Conservation (phyloP, 2,329 filamentous ascomycete genomes). For the Cryphonectria naterciae region DNA sequence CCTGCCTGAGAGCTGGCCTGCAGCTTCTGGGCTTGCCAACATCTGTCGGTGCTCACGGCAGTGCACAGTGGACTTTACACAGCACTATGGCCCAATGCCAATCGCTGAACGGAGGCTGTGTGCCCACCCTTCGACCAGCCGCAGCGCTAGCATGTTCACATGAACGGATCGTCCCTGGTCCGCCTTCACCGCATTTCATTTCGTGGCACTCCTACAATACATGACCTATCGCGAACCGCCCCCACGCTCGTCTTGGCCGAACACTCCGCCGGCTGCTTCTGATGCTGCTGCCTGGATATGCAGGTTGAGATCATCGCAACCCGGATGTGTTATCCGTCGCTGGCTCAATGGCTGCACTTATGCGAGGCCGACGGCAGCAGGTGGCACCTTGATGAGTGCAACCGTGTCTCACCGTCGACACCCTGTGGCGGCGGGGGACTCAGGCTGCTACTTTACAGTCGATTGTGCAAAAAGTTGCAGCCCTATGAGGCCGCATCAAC, state of each 20-base stretch:
- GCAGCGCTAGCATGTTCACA: slow-evolving; percentile 8
- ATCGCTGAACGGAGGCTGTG: neutral
- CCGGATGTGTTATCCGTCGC: neutral
- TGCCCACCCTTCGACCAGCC: neutral
- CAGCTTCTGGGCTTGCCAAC: neutral
- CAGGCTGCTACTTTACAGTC: neutral
- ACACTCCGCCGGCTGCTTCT: neutral
- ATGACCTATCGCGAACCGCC: neutral
- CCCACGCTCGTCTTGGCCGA: neutral
- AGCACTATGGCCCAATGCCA: neutral
- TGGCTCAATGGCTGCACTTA: neutral
- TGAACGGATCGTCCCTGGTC: neutral
- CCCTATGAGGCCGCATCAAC: neutral
- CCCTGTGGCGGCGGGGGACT: slow-evolving; percentile 4
- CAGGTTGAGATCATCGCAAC: neutral
- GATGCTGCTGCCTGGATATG: neutral
- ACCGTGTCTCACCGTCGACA: neutral
- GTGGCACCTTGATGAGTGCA: neutral
- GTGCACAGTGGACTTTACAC: neutral
- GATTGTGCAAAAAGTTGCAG: neutral
- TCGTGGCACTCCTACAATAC: neutral
- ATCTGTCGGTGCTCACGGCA: neutral
- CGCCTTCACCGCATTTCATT: neutral
- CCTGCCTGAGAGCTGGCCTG: neutral
- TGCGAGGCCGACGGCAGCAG: neutral